Evolutionary conservation across 164 flowering plant species (phyloP).

Genomic region (Sextonia rubra): DNA sequence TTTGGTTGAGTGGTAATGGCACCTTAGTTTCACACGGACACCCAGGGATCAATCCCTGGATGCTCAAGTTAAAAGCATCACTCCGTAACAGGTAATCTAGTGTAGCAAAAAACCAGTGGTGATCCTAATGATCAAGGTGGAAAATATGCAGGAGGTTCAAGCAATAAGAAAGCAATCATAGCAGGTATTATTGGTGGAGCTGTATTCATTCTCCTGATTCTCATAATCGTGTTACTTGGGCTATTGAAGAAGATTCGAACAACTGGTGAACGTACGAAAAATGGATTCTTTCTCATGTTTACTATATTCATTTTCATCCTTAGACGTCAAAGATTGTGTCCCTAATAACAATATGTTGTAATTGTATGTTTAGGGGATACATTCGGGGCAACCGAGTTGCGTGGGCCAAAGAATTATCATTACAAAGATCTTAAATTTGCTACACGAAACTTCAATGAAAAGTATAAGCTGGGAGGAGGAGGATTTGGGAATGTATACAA

Average conservation of each 20-base stretch:
- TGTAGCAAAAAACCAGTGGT: no score
- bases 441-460: conserved; percentile 40
- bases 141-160: conserved; percentile 26
- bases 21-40: no score
- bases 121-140: background rate
- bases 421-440: conserved; percentile 44
- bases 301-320: background rate
- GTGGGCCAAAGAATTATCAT: conserved; percentile 38
- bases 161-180: conserved; percentile 30
- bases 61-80: no score
- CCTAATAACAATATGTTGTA: background rate
- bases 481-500: conserved; percentile 62
- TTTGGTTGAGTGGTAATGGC: no score
- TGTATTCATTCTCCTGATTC: conserved; percentile 16
- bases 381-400: conserved; percentile 27
- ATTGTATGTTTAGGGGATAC: conserved; percentile 5
- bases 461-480: conserved; percentile 54
- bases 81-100: no score
- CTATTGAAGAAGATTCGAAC: conserved; percentile 14
- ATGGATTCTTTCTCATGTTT: conserved; percentile 5
- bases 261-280: conserved; percentile 7
- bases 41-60: no score
- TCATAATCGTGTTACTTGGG: conserved; percentile 14
- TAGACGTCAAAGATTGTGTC: background rate
- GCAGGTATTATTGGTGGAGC: conserved; percentile 41